Evolutionary conservation across 345 rosid species (phyloP), one percentile per base, ranked within the genome.

Genomic region (Acer yangbiense): DNA sequence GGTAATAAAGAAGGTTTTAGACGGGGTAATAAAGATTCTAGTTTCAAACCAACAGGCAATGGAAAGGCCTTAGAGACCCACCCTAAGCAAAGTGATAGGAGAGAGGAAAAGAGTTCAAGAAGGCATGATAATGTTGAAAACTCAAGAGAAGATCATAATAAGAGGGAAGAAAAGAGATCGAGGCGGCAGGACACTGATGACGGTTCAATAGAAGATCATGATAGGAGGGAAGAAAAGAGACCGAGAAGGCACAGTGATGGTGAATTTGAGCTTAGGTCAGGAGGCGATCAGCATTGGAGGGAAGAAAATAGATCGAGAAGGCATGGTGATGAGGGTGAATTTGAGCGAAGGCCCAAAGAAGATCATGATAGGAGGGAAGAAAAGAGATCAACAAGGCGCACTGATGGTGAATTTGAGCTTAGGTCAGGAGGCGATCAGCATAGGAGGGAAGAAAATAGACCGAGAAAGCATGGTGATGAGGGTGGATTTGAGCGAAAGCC

Each of bases 171-270:
- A 27, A 74, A 50, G 58, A 77, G 77, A 71, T 79, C 68, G 14
- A 76, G 81, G 66, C 68, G 75, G 72, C 73, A 71, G 7, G 60
- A 18, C 9, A 41, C 23, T 68, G 78, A 55, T 41, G 79, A 65
- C 32, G 43, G 7, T 77, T 78, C 80, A 16, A 57, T 74, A 63
- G 81, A 66, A 27, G 72, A 65, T 69, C 71, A 21, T 50, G 21
- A 73, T 50, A 46, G 50, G 23, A 72, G 72, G 79, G 88, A 85
- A 65, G 89, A 81, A 12, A 88, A 81, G 79, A 81, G 87, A 79
- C 78, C 80, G 41, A 81, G 82, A 75, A 82, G 86, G 77, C 18
- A 7, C 13, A 1, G 2, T 57, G 20, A 54, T 27, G 62, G 11
- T 29, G 64, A 61, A 27, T 50, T 21, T 72, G 90, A 84, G 70